These are phyloP conservation scores for Echinosophora koreensis DNA, from an alignment of 306 rosid genomes.

Conservation along the genomic window DNA sequence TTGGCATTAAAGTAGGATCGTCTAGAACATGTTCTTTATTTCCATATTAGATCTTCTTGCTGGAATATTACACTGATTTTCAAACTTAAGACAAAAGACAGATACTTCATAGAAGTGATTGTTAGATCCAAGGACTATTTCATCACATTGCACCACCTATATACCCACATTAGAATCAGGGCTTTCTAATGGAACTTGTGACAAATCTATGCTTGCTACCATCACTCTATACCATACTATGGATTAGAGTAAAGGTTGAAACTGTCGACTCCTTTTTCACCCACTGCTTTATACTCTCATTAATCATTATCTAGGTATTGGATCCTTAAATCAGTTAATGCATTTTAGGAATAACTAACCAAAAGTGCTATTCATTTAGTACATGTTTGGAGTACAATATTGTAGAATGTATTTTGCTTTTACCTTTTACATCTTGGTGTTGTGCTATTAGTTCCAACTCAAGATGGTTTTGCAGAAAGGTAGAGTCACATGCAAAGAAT, in stretches of 20 bases:
- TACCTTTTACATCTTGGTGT: not conserved
- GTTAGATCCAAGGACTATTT: not conserved
- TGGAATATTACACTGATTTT: not conserved
- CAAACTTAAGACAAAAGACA: constrained; percentile 1
- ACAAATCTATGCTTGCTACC: not conserved
- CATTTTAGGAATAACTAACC: not conserved
- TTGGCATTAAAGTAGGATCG: not conserved
- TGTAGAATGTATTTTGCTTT: not conserved
- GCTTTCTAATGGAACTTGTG: not conserved
- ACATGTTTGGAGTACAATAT: constrained; percentile 16
- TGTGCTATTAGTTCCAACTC: not conserved
- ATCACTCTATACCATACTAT: constrained; percentile 9
- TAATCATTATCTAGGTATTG: not conserved
- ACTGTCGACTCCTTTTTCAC: not conserved
- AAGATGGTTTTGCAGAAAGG: not conserved
- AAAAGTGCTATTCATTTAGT: not conserved
- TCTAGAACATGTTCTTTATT: constrained; percentile 1
- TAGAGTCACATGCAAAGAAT: constrained; percentile 1
- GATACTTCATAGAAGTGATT: not conserved
- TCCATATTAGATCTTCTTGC: not conserved
- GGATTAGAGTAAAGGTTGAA: not conserved
- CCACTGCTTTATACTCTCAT: not conserved
- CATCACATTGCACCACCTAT: constrained; percentile 9
- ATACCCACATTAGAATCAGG: not conserved
- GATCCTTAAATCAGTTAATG: not conserved